Evolutionary conservation across 78 protist species (phyloP).

Genomic region (Dictyostelium brefeldianum): DNA sequence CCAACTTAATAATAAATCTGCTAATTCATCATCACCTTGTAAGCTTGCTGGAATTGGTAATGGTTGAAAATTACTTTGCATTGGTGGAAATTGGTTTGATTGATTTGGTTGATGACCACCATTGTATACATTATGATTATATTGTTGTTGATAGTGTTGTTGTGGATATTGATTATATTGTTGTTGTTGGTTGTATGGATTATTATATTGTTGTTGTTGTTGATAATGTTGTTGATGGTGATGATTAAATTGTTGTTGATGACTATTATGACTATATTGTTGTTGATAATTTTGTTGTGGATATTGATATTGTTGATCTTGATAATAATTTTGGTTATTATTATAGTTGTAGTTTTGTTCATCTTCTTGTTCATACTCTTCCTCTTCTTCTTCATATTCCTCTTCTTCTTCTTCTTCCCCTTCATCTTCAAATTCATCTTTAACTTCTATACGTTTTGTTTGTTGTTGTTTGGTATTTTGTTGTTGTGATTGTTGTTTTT

Average conservation of each 20-base stretch:
- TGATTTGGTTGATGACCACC: neutral
- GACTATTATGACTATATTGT: neutral
- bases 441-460: neutral
- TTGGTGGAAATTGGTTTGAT: neutral
- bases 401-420: neutral
- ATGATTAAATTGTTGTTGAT: no score
- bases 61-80: conserved; percentile 17
- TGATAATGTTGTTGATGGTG: no score
- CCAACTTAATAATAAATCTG: conserved; percentile 65
- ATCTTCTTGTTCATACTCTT: neutral
- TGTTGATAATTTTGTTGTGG: conserved; percentile 5
- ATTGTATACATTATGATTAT: neutral
- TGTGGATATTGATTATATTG: neutral
- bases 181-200: no score
- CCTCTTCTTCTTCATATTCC: neutral
- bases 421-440: neutral
- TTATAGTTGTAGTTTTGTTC: neutral
- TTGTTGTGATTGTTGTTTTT: neutral
- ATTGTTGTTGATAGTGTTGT: neutral
- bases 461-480: neutral
- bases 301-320: neutral
- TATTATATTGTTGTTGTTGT: neutral
- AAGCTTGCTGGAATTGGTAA: conserved; percentile 21
- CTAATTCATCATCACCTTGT: conserved; percentile 4
- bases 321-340: neutral